phyloP scores from a whole-genome alignment of 345 rosid species.

The Bruguiera parviflora region DNA sequence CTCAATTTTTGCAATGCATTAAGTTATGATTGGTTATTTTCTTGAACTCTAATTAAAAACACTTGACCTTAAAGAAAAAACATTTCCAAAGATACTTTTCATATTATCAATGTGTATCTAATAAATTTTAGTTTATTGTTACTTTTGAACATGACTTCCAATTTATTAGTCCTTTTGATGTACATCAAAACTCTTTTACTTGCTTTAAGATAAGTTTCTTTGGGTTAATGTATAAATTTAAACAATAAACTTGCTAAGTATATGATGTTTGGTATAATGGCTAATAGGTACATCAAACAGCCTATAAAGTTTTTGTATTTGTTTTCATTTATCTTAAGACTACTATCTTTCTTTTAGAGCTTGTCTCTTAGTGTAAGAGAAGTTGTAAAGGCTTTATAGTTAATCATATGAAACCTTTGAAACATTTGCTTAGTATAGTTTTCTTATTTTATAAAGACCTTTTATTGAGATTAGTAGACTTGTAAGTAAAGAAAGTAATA shows the following conservation, averaged over 20 bases:
- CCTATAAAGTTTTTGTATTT: not conserved
- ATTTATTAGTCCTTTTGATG: not conserved
- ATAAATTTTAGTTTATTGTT: not conserved
- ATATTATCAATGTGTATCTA: rapidly evolving
- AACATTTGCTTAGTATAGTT: not conserved
- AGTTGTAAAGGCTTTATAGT: rapidly evolving
- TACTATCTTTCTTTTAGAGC: not conserved
- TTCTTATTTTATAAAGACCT: not conserved
- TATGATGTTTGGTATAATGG: not conserved
- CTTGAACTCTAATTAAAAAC: not conserved
- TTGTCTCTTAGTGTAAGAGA: rapidly evolving
- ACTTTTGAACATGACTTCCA: not conserved
- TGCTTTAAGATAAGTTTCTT: not conserved
- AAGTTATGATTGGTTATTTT: not conserved
- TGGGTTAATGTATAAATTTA: not conserved
- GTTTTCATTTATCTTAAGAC: not conserved
- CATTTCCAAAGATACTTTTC: not conserved
- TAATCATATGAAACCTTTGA: not conserved
- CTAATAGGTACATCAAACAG: not conserved
- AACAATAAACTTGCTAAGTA: not conserved
- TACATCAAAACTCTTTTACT: not conserved
- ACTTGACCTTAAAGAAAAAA: rapidly evolving
- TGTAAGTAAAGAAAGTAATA: not conserved
- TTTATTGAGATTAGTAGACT: not conserved
- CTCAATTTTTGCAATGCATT: not conserved